Evolutionary conservation across 768 basidiomycete genomes (phyloP).

Genomic region (Boletus coccyginus): DNA sequence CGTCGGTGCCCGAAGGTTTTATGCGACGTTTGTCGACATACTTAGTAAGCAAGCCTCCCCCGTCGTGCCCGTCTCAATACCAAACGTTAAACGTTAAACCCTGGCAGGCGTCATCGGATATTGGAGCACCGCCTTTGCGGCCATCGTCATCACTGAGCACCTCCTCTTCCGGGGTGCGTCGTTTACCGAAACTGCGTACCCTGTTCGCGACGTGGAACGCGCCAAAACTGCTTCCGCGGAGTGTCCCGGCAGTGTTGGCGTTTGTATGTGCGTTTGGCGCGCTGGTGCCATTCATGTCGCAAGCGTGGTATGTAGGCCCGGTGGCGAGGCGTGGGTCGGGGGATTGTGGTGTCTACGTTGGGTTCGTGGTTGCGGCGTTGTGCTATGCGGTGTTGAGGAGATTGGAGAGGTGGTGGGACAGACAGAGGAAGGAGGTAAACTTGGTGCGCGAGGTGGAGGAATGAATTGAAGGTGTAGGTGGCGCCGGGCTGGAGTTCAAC

Average conservation of each 20-base stretch:
- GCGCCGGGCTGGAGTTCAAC: no score
- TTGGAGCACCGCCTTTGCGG: conserved; percentile 38
- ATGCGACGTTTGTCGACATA: conserved; percentile 42
- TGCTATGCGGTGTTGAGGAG: conserved; percentile 31
- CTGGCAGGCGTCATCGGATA: conserved; percentile 43
- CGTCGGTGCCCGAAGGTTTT: conserved; percentile 45
- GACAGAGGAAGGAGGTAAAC: neutral
- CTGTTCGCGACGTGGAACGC: conserved; percentile 36
- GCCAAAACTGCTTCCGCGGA: conserved; percentile 36
- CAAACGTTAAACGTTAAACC: neutral
- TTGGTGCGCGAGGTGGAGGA: neutral
- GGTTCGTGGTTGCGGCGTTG: conserved; percentile 33
- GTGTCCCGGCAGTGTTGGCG: conserved; percentile 40
- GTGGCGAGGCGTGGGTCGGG: conserved; percentile 44
- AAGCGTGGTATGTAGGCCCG: conserved; percentile 51
- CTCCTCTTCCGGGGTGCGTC: conserved; percentile 38
- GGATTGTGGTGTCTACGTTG: conserved; percentile 47
- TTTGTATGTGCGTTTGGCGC: conserved; percentile 39
- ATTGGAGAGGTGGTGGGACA: conserved; percentile 25
- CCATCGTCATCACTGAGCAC: conserved; percentile 43
- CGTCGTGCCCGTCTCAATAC: conserved; percentile 6
- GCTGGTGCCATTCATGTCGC: conserved; percentile 48
- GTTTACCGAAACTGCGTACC: conserved; percentile 35
- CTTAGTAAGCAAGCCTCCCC: conserved; percentile 26
- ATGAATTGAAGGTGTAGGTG: neutral